phyloP scores from a whole-genome alignment of 768 basidiomycete species.

The Mycena galericulata region DNA sequence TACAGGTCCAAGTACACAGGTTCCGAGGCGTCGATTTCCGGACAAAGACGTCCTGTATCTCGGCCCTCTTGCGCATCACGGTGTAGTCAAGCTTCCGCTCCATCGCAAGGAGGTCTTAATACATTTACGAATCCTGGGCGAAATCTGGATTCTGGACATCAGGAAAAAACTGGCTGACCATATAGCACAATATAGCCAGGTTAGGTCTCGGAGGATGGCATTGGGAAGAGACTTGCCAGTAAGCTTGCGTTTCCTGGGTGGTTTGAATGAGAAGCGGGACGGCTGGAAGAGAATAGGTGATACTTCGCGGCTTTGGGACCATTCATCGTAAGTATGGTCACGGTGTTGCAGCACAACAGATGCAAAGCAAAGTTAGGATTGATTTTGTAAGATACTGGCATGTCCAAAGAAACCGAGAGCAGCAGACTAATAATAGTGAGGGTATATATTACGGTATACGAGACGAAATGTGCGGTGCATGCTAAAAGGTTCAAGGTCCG shows the following conservation, averaged over 20 bases:
- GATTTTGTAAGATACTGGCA: constrained; percentile 11
- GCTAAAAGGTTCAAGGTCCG: background rate
- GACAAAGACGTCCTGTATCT: constrained; percentile 90
- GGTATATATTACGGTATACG: too few species aligned
- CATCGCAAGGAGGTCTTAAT: constrained; percentile 87
- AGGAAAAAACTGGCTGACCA: too few species aligned
- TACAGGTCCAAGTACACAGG: too few species aligned
- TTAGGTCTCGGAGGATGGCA: constrained; percentile 75
- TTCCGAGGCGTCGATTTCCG: constrained; percentile 76
- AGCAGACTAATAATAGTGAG: background rate
- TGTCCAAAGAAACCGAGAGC: background rate
- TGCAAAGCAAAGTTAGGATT: constrained; percentile 11
- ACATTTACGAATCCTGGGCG: constrained; percentile 86
- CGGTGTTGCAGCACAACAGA: constrained; percentile 8
- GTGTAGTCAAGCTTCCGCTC: constrained; percentile 96
- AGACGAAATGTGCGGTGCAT: constrained; percentile 12
- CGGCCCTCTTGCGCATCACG: constrained; percentile 88
- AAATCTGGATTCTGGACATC: constrained; percentile 83
- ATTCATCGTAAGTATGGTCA: constrained; percentile 48
- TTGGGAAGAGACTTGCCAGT: constrained; percentile 85
- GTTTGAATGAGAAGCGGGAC: constrained; percentile 10
- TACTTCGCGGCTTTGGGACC: constrained; percentile 54
- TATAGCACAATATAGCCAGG: too few species aligned
- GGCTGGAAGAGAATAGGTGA: background rate
- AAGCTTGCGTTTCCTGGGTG: constrained; percentile 76